Evolutionary conservation across 2,329 filamentous ascomycete genomes (phyloP).

Genomic region (Sporothrix pseudoabietina): DNA sequence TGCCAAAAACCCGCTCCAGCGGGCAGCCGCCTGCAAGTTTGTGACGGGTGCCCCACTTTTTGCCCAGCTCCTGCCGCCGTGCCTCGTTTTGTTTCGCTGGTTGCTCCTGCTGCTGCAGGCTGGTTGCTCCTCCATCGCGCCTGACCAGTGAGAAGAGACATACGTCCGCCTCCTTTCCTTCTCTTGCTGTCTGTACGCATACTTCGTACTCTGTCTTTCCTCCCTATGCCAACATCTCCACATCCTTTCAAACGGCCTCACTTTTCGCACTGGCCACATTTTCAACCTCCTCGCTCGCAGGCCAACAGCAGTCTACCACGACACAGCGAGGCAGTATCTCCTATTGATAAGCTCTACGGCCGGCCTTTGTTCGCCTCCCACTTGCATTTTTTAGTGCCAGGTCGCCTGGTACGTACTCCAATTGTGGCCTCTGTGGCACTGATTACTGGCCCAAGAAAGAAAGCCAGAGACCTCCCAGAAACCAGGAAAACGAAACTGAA

Average conservation of each 20-base stretch:
- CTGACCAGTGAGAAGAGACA: conserved; percentile 27
- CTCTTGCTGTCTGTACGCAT: neutral
- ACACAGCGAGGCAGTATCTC: neutral
- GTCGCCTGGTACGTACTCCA: neutral
- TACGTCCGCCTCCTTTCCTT: conserved; percentile 2
- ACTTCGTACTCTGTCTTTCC: neutral
- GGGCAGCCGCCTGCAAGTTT: conserved; percentile 22
- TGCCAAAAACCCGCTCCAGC: neutral
- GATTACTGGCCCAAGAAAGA: neutral
- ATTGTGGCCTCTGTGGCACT: neutral
- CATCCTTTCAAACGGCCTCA: conserved; percentile 19
- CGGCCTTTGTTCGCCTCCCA: neutral
- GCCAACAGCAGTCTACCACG: neutral
- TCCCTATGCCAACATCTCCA: conserved; percentile 17
- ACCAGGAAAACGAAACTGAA: conserved; percentile 14
- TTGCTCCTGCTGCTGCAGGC: neutral
- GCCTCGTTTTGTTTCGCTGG: conserved; percentile 28
- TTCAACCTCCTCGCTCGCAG: neutral
- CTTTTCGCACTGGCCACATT: neutral
- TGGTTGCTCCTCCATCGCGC: conserved; percentile 27
- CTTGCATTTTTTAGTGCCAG: conserved; percentile 13
- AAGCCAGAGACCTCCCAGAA: neutral
- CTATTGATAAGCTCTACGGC: neutral
- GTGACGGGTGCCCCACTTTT: conserved; percentile 26
- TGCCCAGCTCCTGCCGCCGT: conserved; percentile 18